Evolutionary conservation across 768 basidiomycete genomes (phyloP), one percentile per base, ranked within the genome.

Genomic region (Trametes gibbosa): DNA sequence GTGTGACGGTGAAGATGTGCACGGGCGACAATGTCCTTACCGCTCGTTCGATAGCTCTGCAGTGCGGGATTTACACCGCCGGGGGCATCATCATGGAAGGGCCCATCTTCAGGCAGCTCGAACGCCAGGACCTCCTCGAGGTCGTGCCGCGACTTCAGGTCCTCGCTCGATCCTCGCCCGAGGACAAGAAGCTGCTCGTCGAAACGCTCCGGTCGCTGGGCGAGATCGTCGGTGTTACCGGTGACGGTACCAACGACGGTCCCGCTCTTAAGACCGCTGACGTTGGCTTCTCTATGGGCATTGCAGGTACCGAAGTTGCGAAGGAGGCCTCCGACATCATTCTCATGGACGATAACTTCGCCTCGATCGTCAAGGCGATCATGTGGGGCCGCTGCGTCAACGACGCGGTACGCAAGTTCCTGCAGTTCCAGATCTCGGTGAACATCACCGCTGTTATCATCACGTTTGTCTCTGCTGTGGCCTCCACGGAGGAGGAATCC

Each of bases 371-470:
- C 65, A 89, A 93, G 66, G 97, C 97, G 56, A 97, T 98, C 66
- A 95, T 97, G 80, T 98, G 97, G 96, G 97, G 97, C 42, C 91
- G 97, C 49, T 96, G 94, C 68, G 96, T 99, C 62, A 99, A 98
- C 72, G 97, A 99, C 68, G 86, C 95, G 0, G 97, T 98, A 50
- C 87, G 89, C 70, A 99, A 98, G 77, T 99, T 98, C 77, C 70
- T 99, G 59, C 96, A 98, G 76, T 97, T 97, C 81, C 94, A 94
- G 74, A 80, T 92, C 60, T 91, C 90, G 19, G 91, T 91, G 67
- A 99, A 99, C 77, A 84, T 98, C 60, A 95, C 95, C 6, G 97
- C 97, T 32, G 95, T 99, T 48, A 73, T 95, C 57, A 88, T 98
- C 69, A 98, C 96, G 12, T 95, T 93, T 66, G 83, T 96, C 59